A percentile compares a stretch with the other conserved stretches of the same genome.
phyloP scores from a whole-genome alignment of 495 filamentous ascomycete species.

The Neurospora sp. region DNA sequence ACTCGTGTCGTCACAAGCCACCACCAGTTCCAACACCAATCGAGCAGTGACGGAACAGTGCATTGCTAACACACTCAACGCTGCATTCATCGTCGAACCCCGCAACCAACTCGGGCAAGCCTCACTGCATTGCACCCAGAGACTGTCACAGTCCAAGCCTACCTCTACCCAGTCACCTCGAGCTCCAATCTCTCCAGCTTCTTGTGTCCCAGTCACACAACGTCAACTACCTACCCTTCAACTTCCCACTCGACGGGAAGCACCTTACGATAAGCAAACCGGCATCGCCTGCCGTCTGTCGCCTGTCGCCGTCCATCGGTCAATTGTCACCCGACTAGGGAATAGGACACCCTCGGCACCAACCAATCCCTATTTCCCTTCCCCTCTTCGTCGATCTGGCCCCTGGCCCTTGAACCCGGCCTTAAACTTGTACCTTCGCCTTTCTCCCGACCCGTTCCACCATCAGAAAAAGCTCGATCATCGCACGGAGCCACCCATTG shows the following conservation, averaged over 20 bases:
- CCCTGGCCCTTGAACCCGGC: background rate
- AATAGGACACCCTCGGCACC: conserved; percentile 3
- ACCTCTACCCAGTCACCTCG: background rate
- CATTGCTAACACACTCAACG: background rate
- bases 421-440: background rate
- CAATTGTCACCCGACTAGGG: conserved; percentile 16
- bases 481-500: background rate
- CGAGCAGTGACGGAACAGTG: background rate
- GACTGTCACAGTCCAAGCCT: background rate
- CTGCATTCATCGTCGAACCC: background rate
- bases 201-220: background rate
- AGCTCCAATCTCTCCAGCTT: background rate
- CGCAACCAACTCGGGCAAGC: background rate
- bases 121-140: background rate
- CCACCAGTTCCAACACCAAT: background rate
- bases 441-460: background rate
- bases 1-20: background rate
- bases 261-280: background rate
- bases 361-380: background rate
- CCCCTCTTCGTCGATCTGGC: background rate
- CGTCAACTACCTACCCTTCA: background rate
- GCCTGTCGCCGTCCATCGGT: conserved; percentile 11
- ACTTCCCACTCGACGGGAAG: background rate
- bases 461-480: background rate
- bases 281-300: background rate